Evolutionary conservation across 2,329 filamentous ascomycete genomes (phyloP).

Genomic region (Fusarium veterinarium): DNA sequence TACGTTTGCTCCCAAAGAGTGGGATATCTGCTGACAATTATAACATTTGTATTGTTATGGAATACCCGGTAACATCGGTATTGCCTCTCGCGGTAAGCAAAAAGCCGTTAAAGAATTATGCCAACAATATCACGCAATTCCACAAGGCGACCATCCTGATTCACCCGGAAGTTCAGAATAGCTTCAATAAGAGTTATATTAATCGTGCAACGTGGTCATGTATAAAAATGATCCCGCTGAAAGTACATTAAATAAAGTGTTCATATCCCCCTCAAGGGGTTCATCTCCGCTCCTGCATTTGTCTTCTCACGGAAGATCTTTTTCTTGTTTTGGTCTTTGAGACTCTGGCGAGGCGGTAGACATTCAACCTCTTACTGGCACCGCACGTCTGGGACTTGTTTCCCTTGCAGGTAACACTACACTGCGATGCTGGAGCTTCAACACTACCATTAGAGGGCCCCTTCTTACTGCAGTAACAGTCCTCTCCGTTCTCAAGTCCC

Average conservation of each 20-base stretch:
- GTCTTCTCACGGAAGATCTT: not conserved
- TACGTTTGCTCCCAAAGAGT: too few relatives aligned
- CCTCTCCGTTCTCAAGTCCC: constrained; percentile 31
- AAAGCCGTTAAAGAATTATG: fast-evolving
- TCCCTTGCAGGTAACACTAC: constrained; percentile 28
- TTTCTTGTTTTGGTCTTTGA: not conserved
- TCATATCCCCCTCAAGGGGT: not conserved
- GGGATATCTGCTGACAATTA: too few relatives aligned
- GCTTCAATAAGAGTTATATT: not conserved
- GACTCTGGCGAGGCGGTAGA: constrained; percentile 25
- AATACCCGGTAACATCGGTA: too few relatives aligned
- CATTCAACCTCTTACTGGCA: constrained; percentile 21
- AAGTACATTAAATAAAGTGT: not conserved
- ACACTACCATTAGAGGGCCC: constrained; percentile 28
- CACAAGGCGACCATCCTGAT: fast-evolving
- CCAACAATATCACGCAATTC: not conserved
- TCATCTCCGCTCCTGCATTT: not conserved
- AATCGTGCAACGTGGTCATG: not conserved
- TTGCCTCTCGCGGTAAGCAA: too few relatives aligned
- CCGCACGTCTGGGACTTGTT: constrained; percentile 31
- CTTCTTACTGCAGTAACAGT: constrained; percentile 35
- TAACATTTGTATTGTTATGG: too few relatives aligned
- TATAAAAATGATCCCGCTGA: not conserved
- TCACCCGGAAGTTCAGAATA: not conserved
- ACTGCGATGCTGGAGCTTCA: constrained; percentile 22